A percentile compares a stretch with the other conserved stretches of the same genome.
Evolutionary conservation across 768 basidiomycete species (phyloP).

Genomic region (Suillus fuscotomentosus): DNA sequence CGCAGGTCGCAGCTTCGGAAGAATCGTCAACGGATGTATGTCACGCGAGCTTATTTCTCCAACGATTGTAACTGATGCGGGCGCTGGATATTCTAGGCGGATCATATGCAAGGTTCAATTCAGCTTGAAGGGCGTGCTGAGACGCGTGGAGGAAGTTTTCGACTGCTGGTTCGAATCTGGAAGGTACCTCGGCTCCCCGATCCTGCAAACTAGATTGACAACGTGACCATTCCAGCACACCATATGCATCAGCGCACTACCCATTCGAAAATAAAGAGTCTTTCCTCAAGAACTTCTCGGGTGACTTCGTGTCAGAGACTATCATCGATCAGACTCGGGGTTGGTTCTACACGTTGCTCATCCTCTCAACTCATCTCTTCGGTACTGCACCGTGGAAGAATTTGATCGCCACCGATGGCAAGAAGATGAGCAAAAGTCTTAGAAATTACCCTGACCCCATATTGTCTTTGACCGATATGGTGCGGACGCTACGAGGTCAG

Average conservation of each 20-base stretch:
- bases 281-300: constrained; percentile 86
- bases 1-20: too few species aligned
- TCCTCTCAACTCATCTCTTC: constrained; percentile 94
- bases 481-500: constrained; percentile 89
- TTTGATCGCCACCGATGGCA: constrained; percentile 94
- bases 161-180: constrained; percentile 99
- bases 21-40: too few species aligned
- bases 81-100: too few species aligned
- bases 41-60: too few species aligned
- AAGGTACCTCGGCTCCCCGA: constrained; percentile 51
- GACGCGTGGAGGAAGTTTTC: constrained; percentile 95
- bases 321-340: constrained; percentile 95
- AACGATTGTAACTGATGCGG: too few species aligned
- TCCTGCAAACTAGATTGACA: background rate
- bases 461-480: constrained; percentile 88
- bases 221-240: constrained; percentile 67
- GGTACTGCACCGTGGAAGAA: constrained; percentile 97
- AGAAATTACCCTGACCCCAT: constrained; percentile 98
- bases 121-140: constrained; percentile 64
- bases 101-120: too few species aligned
- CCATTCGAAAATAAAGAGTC: constrained; percentile 95
- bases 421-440: constrained; percentile 99
- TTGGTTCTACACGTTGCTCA: constrained; percentile 99
- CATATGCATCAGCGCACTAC: constrained; percentile 95
- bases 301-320: constrained; percentile 96